A percentile compares a stretch with the other conserved stretches of the same genome.
phyloP scores from a whole-genome alignment of 2,329 filamentous ascomycete genomes.

The Chrysoporthe cubensis region DNA sequence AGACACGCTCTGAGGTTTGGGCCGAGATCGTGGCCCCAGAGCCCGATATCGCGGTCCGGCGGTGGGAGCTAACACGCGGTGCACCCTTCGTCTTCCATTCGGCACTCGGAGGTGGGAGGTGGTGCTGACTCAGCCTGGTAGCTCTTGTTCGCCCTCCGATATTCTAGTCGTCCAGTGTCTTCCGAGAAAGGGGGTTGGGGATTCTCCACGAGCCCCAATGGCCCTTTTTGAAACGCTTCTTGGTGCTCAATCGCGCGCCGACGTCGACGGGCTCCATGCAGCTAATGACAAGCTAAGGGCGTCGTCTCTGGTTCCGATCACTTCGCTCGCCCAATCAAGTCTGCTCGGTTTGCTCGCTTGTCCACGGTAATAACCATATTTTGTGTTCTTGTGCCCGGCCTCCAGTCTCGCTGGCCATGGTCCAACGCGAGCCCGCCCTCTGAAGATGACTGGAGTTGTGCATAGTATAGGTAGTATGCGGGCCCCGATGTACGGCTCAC shows the following conservation, averaged over 20 bases:
- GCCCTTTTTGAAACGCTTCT: neutral
- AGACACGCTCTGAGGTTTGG: neutral
- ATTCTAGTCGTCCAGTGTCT: neutral
- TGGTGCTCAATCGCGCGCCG: conserved; percentile 13
- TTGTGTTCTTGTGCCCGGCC: conserved; percentile 16
- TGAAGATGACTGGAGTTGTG: conserved; percentile 1
- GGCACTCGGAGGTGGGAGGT: neutral
- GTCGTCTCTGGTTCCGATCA: conserved; percentile 12
- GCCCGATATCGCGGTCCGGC: conserved; percentile 8
- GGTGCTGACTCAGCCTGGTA: neutral
- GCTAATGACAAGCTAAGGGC: conserved; percentile 16
- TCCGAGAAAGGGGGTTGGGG: neutral
- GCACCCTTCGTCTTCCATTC: neutral
- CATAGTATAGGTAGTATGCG: neutral
- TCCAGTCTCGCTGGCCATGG: conserved; percentile 1
- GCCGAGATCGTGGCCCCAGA: neutral
- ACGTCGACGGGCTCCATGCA: neutral
- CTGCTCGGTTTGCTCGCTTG: conserved; percentile 10
- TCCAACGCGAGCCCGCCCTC: conserved; percentile 6
- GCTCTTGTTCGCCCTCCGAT: neutral
- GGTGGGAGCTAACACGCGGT: neutral
- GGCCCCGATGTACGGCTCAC: conserved; percentile 7
- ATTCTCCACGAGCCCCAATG: neutral
- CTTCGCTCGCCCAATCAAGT: conserved; percentile 20
- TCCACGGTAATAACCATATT: conserved; percentile 21